Evolutionary conservation across 2,329 filamentous ascomycete genomes (phyloP).

Genomic region (Aspergillus sp.): DNA sequence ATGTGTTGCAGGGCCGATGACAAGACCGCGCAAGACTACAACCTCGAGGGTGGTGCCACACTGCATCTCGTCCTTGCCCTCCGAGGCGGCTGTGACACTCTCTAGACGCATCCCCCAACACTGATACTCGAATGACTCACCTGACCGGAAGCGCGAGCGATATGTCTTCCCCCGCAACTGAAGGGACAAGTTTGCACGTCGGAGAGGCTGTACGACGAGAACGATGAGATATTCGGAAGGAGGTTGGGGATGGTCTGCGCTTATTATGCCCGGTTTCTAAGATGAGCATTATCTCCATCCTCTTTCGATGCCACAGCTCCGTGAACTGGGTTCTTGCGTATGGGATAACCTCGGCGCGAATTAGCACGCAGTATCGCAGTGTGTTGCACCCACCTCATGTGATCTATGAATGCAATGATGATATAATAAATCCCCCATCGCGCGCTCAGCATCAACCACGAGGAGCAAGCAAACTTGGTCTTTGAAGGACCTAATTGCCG

Average conservation of each 20-base stretch:
- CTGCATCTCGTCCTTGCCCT: slow-evolving; percentile 94
- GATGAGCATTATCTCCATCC: slow-evolving; percentile 1
- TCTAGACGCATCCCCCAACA: slow-evolving; percentile 22
- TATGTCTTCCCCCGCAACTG: background rate
- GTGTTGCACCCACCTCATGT: slow-evolving; percentile 10
- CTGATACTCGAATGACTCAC: slow-evolving; percentile 3
- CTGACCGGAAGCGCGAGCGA: background rate
- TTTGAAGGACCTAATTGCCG: background rate
- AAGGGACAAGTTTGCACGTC: background rate
- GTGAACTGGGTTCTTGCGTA: background rate
- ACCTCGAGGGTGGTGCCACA: slow-evolving; percentile 87
- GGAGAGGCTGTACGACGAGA: background rate
- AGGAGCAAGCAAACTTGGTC: background rate
- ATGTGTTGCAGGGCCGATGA: slow-evolving; percentile 76
- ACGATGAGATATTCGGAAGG: background rate
- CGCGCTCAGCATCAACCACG: background rate
- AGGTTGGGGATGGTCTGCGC: background rate
- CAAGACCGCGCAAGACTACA: slow-evolving; percentile 88
- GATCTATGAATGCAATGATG: slow-evolving; percentile 18
- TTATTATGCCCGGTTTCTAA: slow-evolving; percentile 14
- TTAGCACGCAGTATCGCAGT: slow-evolving; percentile 1
- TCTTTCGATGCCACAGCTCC: background rate
- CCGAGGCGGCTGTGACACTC: slow-evolving; percentile 66
- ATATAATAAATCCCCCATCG: slow-evolving; percentile 3
- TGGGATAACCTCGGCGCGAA: background rate